Percentiles rank a stretch among this genome's conserved stretches.
phyloP scores from a whole-genome alignment of 805 yeast species.

The Cyberlindnera xylosilytica region DNA sequence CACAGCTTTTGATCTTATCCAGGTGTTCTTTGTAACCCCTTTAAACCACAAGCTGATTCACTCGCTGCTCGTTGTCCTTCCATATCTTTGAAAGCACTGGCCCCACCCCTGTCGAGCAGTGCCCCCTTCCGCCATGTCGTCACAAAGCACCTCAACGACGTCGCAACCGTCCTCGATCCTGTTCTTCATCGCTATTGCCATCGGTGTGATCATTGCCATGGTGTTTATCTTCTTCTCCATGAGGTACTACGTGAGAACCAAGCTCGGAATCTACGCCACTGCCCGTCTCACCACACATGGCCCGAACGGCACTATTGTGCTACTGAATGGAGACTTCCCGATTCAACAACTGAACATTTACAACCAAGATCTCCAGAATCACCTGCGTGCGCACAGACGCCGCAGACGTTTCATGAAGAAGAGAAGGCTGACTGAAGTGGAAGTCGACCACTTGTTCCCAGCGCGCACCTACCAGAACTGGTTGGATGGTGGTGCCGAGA shows the following conservation, averaged over 20 bases:
- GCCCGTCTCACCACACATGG: conserved; percentile 22
- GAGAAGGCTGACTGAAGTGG: conserved; percentile 50
- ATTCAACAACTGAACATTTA: conserved; percentile 22
- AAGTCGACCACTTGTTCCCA: conserved; percentile 63
- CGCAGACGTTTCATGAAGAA: conserved; percentile 44
- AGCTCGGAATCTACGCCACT: conserved; percentile 45
- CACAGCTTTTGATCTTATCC: too few species aligned
- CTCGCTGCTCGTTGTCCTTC: too few species aligned
- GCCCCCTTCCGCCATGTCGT: not conserved
- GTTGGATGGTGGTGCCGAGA: conserved; percentile 59
- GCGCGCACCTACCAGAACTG: conserved; percentile 53
- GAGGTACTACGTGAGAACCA: conserved; percentile 56
- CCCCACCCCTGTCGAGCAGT: too few species aligned
- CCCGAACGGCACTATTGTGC: conserved; percentile 12
- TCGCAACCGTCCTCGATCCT: conserved; percentile 56
- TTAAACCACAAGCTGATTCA: too few species aligned
- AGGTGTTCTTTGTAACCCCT: too few species aligned
- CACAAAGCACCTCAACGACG: conserved; percentile 1
- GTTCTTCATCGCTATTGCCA: conserved; percentile 60
- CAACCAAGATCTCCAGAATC: conserved; percentile 15
- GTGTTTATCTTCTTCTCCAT: conserved; percentile 58
- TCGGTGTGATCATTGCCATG: conserved; percentile 55
- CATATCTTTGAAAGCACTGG: too few species aligned
- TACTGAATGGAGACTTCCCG: conserved; percentile 25
- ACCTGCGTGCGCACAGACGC: conserved; percentile 27